Evolutionary conservation across 768 basidiomycete genomes (phyloP), one percentile per base, ranked within the genome.

Genomic region (Zangia roseola): DNA sequence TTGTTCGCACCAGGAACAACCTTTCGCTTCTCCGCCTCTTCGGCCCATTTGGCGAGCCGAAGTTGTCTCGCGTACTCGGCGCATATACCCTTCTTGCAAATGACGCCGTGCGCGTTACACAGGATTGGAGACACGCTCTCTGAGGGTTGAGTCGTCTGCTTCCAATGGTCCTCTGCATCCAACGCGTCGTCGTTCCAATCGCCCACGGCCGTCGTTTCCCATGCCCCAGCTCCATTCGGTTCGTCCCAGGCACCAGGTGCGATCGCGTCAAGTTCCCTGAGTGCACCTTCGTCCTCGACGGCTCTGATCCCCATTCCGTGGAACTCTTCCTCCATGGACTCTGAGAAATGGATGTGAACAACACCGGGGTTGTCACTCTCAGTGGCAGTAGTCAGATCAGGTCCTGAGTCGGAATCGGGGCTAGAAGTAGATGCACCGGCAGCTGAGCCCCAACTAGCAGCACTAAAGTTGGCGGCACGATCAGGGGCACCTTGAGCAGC

Each of bases 81-180:
- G 30, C 71, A 72, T 38, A 72, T 72, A 44, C 71, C 68, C 52
- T 68, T 69, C 49, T 56, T 69, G 57, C 71, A 72, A 13, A 71
- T 59, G 23, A 52, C 36, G 10, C 68, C 67, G 39, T 73, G 72
- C 24, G 62, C 67, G 1, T 47, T 53, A 51, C 71, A 72, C 40
- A 61, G 24, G 6, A 51, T 33, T 40, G 54, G 56, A 36, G 50
- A 47, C 16, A 23, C 38, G 10, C 37, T 9, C 24, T 50, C 40
- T 45, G 53, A 13, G 13, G 14, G 30, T 30, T 30, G 30, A 13
- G 30, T 10, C 14, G 34, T 25, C 45, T 59, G 31, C 8, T 14
- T 40, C 66, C 61, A 69, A 5, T 42, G 53, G 23, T 50, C 45
- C 43, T 59, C 59, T 25, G 59, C 69, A 43, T 66, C 67, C 37